phyloP scores from a whole-genome alignment of 345 rosid species.

The Punica granatum region DNA sequence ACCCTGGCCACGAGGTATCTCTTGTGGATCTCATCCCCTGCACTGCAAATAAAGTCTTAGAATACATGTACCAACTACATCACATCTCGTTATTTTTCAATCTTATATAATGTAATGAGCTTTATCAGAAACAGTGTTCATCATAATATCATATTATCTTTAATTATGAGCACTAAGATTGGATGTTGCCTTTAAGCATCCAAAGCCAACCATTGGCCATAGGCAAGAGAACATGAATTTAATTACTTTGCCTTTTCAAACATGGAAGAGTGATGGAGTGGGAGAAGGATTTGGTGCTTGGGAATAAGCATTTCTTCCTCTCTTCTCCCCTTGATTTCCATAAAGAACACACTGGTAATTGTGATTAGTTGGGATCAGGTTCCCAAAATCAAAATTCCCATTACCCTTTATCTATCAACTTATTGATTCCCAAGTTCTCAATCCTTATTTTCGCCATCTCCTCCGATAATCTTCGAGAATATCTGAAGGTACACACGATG shows the following conservation, averaged over 20 bases:
- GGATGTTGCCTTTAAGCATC: slow-evolving; percentile 4
- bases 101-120: not conserved
- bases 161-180: not conserved
- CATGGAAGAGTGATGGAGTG: slow-evolving; percentile 7
- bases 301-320: slow-evolving; percentile 29
- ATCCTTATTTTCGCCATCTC: slow-evolving; percentile 12
- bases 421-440: slow-evolving; percentile 17
- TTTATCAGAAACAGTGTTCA: not conserved
- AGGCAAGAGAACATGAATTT: not conserved
- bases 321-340: not conserved
- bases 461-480: not conserved
- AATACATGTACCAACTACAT: too few species aligned
- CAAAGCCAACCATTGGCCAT: slow-evolving; percentile 4
- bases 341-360: slow-evolving; percentile 14
- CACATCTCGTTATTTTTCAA: too few species aligned
- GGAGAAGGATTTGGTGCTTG: slow-evolving; percentile 19
- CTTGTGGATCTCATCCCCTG: too few species aligned
- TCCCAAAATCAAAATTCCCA: slow-evolving; percentile 17
- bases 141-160: not conserved
- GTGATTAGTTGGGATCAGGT: slow-evolving; percentile 31
- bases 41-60: too few species aligned
- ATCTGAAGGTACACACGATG: not conserved
- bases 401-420: not conserved
- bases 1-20: too few species aligned
- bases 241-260: not conserved